Conservation (phyloP, 1,139 yeast genomes). For the Protomyces pachydermus region DNA sequence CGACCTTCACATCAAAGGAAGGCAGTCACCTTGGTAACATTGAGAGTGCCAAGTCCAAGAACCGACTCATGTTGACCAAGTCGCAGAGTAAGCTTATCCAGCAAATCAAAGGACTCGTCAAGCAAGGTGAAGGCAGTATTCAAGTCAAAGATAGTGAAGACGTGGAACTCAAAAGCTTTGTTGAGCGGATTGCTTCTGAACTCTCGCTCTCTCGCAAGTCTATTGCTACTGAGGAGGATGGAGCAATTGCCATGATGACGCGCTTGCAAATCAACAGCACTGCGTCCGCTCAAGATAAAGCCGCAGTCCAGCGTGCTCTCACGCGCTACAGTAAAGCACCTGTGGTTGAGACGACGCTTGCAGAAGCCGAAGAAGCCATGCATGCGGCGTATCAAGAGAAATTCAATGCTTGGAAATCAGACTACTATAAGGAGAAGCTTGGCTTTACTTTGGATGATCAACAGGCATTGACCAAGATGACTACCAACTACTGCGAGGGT, state of each 20-base stretch:
- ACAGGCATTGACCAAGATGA: slow-evolving; percentile 53
- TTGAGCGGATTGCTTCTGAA: slow-evolving; percentile 36
- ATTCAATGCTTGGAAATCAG: slow-evolving; percentile 75
- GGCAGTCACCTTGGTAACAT: slow-evolving; percentile 50
- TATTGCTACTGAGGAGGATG: slow-evolving; percentile 57
- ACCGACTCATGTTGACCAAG: slow-evolving; percentile 61
- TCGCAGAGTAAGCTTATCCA: slow-evolving; percentile 67
- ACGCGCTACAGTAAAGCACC: slow-evolving; percentile 65
- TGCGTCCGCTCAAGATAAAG: slow-evolving; percentile 34
- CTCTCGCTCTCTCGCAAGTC: slow-evolving; percentile 54
- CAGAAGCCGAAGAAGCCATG: slow-evolving; percentile 51
- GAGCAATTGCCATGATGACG: slow-evolving; percentile 38
- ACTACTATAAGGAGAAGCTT: slow-evolving; percentile 73
- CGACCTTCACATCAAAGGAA: slow-evolving; percentile 83
- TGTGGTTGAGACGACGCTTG: slow-evolving; percentile 56
- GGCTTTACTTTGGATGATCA: slow-evolving; percentile 54
- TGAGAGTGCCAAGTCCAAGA: slow-evolving; percentile 38
- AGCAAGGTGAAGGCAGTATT: slow-evolving; percentile 6
- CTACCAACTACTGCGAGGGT: slow-evolving; percentile 88
- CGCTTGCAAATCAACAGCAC: slow-evolving; percentile 18
- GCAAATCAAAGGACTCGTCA: slow-evolving; percentile 18
- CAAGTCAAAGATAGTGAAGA: slow-evolving; percentile 27
- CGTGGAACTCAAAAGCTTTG: slow-evolving; percentile 36
- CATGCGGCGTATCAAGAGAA: slow-evolving; percentile 43
- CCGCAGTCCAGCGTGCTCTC: slow-evolving; percentile 35